These are phyloP conservation scores for Cutaneotrichosporon sp. DNA, from an alignment of 1,284 basidiomycete genomes.

Conservation along the genomic window DNA sequence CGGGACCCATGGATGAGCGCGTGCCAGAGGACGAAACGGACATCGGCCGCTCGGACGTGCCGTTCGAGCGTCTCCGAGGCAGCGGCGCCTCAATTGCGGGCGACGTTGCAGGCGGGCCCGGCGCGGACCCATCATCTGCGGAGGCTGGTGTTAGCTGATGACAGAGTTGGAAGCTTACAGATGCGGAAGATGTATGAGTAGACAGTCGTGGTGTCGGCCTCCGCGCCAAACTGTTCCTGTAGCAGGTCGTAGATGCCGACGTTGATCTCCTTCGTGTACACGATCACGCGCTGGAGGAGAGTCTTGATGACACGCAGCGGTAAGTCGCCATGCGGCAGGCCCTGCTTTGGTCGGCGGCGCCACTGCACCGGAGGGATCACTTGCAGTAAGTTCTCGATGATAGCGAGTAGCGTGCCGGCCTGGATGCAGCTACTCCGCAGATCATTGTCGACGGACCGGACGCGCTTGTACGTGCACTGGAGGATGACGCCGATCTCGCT, in stretches of 20 bases:
- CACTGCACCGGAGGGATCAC: conserved; percentile 94
- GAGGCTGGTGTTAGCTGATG: conserved; percentile 37
- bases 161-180: conserved; percentile 64
- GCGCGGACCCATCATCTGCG: conserved; percentile 73
- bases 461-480: conserved; percentile 98
- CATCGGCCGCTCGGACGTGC: conserved; percentile 26
- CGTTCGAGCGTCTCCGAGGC: conserved; percentile 11
- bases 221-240: conserved; percentile 51
- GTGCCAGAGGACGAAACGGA: conserved; percentile 43
- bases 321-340: conserved; percentile 93
- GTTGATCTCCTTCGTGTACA: conserved; percentile 42
- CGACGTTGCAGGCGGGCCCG: conserved; percentile 49
- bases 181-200: conserved; percentile 59
- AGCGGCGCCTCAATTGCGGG: conserved; percentile 4
- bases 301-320: conserved; percentile 96
- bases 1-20: conserved; percentile 14
- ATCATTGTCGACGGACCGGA: conserved; percentile 88
- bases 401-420: conserved; percentile 84
- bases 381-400: conserved; percentile 91
- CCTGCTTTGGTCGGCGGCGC: conserved; percentile 83
- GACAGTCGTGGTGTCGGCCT: conserved; percentile 54
- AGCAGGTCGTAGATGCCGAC: conserved; percentile 47
- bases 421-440: conserved; percentile 76
- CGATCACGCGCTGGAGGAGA: conserved; percentile 88
- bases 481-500: conserved; percentile 94